Base-by-base conservation (phyloP, 192 early-diverging fungal genomes). In the Backusella westeae region DNA sequence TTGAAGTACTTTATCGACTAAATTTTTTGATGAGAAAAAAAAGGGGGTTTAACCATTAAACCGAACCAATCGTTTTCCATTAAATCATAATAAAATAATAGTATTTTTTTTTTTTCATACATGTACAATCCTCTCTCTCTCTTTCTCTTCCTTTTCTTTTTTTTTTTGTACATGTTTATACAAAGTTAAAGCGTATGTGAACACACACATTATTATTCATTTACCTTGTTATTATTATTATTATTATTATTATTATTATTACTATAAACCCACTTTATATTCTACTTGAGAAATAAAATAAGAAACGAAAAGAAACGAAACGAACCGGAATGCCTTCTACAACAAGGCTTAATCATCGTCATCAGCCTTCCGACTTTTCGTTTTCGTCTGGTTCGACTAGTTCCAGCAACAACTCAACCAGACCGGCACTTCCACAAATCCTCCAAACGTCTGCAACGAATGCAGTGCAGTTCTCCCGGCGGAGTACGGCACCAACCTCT, bases 1-100 rank as follows among this genome's bases (percentile, higher is more conserved):
- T 73, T 88, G 41, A 78, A 79, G 52, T 86, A 88, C 76, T 88
- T 88, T 69, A 85, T 78, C 67, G 83, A 88, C 53, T 88, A 83
- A 84, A 67, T 67, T 17, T 35, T 35, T 32, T 67, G 36, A 38
- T 17, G 36, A 71, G 14, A 71, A 44, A 71, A 46, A 44, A 44
- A 71, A 17, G 8, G 36, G 35, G 21, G 36, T 7, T 15, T 32
- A 67, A 35, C 68, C 35, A 41, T 39, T 69, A 59, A 29, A 59
- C 56, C 56, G 56, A 26, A 4, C 56, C 56, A 59, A 59, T 59
- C 56, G 23, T 59, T 59, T 59, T 59, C 23, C 26, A 26, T 9
- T 12, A 69, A 39, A 69, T 23, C 41, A 38, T 36, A 34, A 38
- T 38, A 21, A 69, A 38, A 69, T 3, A 39, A 39, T n/a, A n/a